Conservation (phyloP, 2,329 filamentous ascomycete species). For the Phialemoniopsis sp. region DNA sequence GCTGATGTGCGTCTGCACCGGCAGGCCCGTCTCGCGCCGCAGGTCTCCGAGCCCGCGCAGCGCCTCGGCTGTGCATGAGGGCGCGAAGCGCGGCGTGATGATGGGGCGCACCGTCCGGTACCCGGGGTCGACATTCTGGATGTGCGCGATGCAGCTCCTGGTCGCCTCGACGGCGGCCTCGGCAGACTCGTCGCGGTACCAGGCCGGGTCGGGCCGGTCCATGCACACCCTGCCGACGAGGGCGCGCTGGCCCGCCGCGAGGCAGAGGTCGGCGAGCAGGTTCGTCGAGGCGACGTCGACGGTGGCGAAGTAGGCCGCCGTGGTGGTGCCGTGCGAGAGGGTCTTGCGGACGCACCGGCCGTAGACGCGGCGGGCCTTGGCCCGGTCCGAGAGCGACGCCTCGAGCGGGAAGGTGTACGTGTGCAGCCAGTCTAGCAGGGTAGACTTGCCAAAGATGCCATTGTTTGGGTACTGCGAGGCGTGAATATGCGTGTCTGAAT, state of each 20-base stretch:
- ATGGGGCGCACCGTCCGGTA: constrained; percentile 69
- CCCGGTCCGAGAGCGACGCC: constrained; percentile 61
- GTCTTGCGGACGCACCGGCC: constrained; percentile 73
- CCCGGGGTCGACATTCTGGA: constrained; percentile 60
- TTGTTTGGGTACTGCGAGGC: constrained; percentile 92
- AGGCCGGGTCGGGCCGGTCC: constrained; percentile 67
- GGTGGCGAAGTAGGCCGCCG: constrained; percentile 91
- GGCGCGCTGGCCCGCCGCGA: constrained; percentile 77
- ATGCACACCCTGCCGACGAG: constrained; percentile 95
- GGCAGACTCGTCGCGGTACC: constrained; percentile 72
- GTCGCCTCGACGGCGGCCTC: constrained; percentile 54
- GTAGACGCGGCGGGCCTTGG: constrained; percentile 69
- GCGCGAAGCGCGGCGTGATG: constrained; percentile 71
- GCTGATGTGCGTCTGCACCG: constrained; percentile 84
- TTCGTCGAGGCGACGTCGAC: constrained; percentile 86
- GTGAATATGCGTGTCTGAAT: constrained; percentile 89
- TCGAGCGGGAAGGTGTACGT: constrained; percentile 96
- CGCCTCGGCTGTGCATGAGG: constrained; percentile 53
- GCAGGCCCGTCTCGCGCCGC: constrained; percentile 57
- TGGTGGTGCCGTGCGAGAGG: constrained; percentile 86
- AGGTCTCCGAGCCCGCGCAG: constrained; percentile 62
- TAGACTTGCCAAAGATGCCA: constrained; percentile 90
- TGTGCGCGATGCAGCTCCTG: constrained; percentile 58
- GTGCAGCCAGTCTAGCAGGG: constrained; percentile 88
- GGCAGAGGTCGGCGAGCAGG: constrained; percentile 78